These are phyloP conservation scores for Penicillium cataractarum DNA, from an alignment of 495 filamentous ascomycete genomes.

Conservation along the genomic window DNA sequence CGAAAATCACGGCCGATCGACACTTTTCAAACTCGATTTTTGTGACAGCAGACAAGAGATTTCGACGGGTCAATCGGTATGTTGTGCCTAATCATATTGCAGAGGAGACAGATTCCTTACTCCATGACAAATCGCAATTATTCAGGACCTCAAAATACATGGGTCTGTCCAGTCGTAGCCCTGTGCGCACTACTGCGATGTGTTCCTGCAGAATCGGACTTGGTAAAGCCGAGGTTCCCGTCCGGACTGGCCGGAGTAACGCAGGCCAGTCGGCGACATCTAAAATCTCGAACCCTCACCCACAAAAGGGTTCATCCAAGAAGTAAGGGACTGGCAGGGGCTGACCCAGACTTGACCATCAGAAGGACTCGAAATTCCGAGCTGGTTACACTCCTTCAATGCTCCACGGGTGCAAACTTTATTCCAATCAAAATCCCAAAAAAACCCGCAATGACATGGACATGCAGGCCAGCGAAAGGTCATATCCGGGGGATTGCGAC, in stretches of 20 bases:
- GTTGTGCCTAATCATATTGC: background rate
- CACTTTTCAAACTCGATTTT: background rate
- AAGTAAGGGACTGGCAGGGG: slow-evolving; percentile 5
- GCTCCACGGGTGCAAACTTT: slow-evolving; percentile 12
- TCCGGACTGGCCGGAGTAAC: slow-evolving; percentile 6
- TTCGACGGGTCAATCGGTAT: background rate
- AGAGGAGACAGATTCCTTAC: background rate
- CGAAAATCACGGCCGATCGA: background rate
- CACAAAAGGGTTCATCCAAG: background rate
- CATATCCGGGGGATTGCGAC: slow-evolving; percentile 9
- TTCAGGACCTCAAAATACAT: background rate
- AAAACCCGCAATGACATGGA: background rate
- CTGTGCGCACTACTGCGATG: no score
- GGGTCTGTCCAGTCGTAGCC: background rate
- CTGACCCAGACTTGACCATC: slow-evolving; percentile 6
- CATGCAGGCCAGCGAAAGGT: background rate
- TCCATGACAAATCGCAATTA: background rate
- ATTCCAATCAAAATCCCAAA: background rate
- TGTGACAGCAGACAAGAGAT: background rate
- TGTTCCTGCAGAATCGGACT: background rate
- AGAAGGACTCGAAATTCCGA: background rate
- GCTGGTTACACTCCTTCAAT: background rate
- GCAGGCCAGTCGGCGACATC: background rate
- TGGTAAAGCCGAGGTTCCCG: slow-evolving; percentile 11
- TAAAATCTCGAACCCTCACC: background rate